Conservation (phyloP, 768 basidiomycete species). For the Tylopilus subfusipes region DNA sequence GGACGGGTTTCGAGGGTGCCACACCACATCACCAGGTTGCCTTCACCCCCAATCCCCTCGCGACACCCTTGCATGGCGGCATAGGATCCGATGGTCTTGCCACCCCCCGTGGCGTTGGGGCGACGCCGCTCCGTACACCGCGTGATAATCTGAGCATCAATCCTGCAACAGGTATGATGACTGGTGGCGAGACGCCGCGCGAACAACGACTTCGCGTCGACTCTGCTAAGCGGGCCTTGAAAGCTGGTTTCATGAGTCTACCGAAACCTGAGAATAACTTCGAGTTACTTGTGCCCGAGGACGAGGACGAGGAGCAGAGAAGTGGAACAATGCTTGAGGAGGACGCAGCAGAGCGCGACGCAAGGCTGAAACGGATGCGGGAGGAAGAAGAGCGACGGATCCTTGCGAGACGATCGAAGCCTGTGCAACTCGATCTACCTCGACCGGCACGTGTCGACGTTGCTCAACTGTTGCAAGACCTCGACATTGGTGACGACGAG, state of each 20-base stretch:
- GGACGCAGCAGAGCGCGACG: slow-evolving; percentile 92
- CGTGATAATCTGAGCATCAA: slow-evolving; percentile 93
- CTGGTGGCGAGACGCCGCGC: slow-evolving; percentile 67
- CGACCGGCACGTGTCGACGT: slow-evolving; percentile 83
- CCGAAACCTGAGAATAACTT: slow-evolving; percentile 98
- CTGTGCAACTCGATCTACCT: slow-evolving; percentile 79
- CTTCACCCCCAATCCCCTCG: slow-evolving; percentile 95
- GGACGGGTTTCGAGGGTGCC: slow-evolving; percentile 92
- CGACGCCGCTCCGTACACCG: slow-evolving; percentile 92
- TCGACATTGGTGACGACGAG: slow-evolving; percentile 51
- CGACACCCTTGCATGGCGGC: slow-evolving; percentile 67
- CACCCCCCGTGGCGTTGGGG: slow-evolving; percentile 55
- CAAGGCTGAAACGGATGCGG: slow-evolving; percentile 54
- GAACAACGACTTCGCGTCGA: slow-evolving; percentile 61
- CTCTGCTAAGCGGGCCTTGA: slow-evolving; percentile 71
- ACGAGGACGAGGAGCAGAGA: slow-evolving; percentile 54
- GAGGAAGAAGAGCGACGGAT: slow-evolving; percentile 79
- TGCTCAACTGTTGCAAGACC: slow-evolving; percentile 53
- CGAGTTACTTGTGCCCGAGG: slow-evolving; percentile 88
- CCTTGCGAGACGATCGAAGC: slow-evolving; percentile 77
- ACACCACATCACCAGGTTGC: slow-evolving; percentile 89
- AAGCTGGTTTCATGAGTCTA: slow-evolving; percentile 76
- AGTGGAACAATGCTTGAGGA: slow-evolving; percentile 47
- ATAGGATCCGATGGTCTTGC: slow-evolving; percentile 43
- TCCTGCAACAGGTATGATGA: slow-evolving; percentile 53